Base-by-base conservation (phyloP, 371 early-diverging fungal species). In the Furculomyces boomerangus region DNA sequence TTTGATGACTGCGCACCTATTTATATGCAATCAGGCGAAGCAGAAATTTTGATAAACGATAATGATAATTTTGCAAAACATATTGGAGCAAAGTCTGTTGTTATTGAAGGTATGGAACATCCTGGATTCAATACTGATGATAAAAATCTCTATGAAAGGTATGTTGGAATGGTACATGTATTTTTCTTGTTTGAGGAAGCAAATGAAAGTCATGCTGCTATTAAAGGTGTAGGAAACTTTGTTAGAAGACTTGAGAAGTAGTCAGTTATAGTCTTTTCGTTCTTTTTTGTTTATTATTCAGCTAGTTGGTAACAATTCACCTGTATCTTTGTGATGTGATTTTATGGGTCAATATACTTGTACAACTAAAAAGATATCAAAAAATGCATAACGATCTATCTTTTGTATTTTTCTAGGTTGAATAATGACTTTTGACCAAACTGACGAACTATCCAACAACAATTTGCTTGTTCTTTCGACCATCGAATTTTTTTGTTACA, bases 1-100 rank as follows among this genome's bases (percentile, higher is more conserved):
- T 35, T 62, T 76, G 43, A 40, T 66, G 49, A 71, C 64, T 22
- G 71, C 72, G 60, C 77, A 70, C 53, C 44, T 51, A 67, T 61
- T 27, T 63, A 50, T 35, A 65, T 62, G 59, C 77, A 50, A 64
- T 75, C 37, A 59, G 79, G 78, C 60, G 71, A 60, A 32, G 54
- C 56, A 44, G 71, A 66, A 29, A 24, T 59, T 30, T 53, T 64
- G 1, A 25, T 45, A 25, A 60, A 64, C 30, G 58, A 64, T 13
- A 56, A 64, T 27, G 37, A 44, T 8, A 54, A 60, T 63, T 66
- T 67, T 52, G 62, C 51, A 3, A 18, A 8, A 24, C 10, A 49
- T 22, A 16, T 18, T 26, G 28, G 28, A 3, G 49, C 31, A 7
- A 7, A 49, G 26, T 16, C 5, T 13, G 20, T 20, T 26, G 26